Conservation (phyloP, 192 early-diverging fungal species). For the Umbelopsis vinacea region DNA sequence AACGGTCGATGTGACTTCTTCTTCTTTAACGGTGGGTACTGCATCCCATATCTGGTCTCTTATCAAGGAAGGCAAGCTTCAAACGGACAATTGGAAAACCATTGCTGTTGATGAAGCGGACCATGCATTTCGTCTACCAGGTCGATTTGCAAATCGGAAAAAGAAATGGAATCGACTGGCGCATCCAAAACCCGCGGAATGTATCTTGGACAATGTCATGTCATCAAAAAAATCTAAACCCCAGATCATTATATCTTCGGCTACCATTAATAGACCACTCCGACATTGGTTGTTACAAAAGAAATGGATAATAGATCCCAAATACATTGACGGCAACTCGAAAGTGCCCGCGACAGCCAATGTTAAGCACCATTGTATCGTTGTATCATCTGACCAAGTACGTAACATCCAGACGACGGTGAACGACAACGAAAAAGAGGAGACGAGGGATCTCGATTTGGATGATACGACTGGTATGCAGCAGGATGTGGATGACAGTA, state of each 20-base stretch:
- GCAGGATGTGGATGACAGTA: conserved; percentile 51
- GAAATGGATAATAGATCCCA: conserved; percentile 56
- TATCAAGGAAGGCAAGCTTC: conserved; percentile 35
- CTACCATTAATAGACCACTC: conserved; percentile 72
- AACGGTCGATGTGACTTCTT: conserved; percentile 49
- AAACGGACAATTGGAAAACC: conserved; percentile 39
- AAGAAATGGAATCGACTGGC: conserved; percentile 40
- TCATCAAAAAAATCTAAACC: conserved; percentile 24
- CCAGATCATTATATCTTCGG: conserved; percentile 68
- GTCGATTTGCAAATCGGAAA: conserved; percentile 47
- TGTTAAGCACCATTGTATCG: conserved; percentile 56
- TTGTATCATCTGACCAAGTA: conserved; percentile 46
- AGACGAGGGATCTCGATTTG: background rate
- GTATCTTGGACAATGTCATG: conserved; percentile 27
- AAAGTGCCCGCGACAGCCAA: conserved; percentile 40
- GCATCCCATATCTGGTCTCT: conserved; percentile 23
- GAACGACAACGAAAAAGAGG: conserved; percentile 1
- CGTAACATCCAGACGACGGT: conserved; percentile 45
- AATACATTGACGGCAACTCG: conserved; percentile 62
- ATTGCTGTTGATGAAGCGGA: conserved; percentile 59
- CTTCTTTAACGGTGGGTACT: conserved; percentile 28
- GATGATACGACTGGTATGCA: conserved; percentile 30
- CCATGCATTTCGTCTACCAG: conserved; percentile 55
- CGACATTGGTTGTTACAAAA: conserved; percentile 56
- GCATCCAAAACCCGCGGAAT: conserved; percentile 52